These are phyloP conservation scores for Tubosaeta sp. DNA, from an alignment of 768 basidiomycete genomes.

Conservation along the genomic window DNA sequence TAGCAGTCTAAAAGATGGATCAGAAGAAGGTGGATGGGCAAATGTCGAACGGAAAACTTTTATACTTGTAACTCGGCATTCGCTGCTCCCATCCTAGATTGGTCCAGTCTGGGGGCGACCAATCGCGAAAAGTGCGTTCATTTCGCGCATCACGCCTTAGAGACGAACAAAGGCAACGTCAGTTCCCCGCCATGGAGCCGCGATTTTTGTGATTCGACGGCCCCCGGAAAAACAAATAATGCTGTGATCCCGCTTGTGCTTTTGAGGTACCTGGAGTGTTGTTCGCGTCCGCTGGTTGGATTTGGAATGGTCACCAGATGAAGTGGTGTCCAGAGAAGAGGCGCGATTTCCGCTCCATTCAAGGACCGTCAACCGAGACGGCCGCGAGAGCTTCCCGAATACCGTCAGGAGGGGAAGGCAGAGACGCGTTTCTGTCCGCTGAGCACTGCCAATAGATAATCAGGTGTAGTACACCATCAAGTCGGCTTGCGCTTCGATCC, in stretches of 20 bases:
- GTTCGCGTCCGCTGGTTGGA: background rate
- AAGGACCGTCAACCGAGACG: background rate
- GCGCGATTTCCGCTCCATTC: background rate
- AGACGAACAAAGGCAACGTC: background rate
- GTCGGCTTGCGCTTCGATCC: no score
- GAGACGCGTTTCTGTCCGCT: background rate
- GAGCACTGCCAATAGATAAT: background rate
- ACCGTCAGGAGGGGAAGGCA: background rate
- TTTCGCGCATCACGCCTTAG: background rate
- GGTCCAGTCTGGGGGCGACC: conserved; percentile 3
- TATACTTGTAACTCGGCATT: conserved; percentile 11
- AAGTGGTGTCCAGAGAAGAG: background rate
- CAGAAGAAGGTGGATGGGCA: background rate
- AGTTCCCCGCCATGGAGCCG: background rate
- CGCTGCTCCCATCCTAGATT: background rate
- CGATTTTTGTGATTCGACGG: conserved; percentile 15
- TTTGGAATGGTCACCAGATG: conserved; percentile 4
- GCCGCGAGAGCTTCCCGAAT: background rate
- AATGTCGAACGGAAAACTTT: conserved; percentile 3
- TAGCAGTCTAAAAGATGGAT: background rate
- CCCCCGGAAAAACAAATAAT: background rate
- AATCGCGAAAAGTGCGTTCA: conserved; percentile 19
- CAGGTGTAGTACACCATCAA: background rate
- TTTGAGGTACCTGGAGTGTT: conserved; percentile 1
- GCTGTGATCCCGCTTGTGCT: background rate